phyloP scores from a whole-genome alignment of 1,284 basidiomycete genomes.

The Sphaerobolus stellatus region DNA sequence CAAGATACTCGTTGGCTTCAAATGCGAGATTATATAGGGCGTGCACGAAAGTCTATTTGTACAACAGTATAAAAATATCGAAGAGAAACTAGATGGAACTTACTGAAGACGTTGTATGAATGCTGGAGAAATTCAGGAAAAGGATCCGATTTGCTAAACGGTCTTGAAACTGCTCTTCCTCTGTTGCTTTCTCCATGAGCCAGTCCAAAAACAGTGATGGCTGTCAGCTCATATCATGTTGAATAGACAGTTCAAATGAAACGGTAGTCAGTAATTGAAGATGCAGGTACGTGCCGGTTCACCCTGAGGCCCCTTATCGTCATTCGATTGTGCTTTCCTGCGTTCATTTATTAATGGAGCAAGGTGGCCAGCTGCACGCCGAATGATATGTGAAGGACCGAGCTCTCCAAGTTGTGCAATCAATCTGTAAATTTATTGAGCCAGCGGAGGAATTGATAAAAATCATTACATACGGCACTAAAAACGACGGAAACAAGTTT shows the following conservation, averaged over 20 bases:
- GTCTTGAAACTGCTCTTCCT: slow-evolving; percentile 30
- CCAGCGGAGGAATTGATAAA: neutral
- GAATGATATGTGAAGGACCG: slow-evolving; percentile 26
- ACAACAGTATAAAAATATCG: slow-evolving; percentile 7
- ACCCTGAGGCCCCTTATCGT: slow-evolving; percentile 22
- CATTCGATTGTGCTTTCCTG: slow-evolving; percentile 8
- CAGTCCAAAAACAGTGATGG: slow-evolving; percentile 45
- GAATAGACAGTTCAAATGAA: slow-evolving; percentile 12
- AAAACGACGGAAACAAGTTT: slow-evolving; percentile 35
- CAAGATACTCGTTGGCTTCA: slow-evolving; percentile 16
- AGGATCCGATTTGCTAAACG: slow-evolving; percentile 40
- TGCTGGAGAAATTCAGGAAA: slow-evolving; percentile 43
- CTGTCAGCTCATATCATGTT: too few species aligned
- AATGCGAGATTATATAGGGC: slow-evolving; percentile 31
- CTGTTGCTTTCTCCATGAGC: slow-evolving; percentile 41
- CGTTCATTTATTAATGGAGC: slow-evolving; percentile 16
- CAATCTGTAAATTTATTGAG: slow-evolving; percentile 15
- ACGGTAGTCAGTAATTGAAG: neutral
- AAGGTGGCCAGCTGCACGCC: slow-evolving; percentile 4
- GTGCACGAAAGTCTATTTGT: slow-evolving; percentile 26
- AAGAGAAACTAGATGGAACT: neutral
- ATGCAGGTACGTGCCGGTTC: slow-evolving; percentile 21
- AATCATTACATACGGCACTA: slow-evolving; percentile 37
- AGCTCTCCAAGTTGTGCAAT: slow-evolving; percentile 26
- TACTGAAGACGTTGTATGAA: slow-evolving; percentile 42